These are phyloP conservation scores for Neurospora tetrasperma DNA, from an alignment of 495 filamentous ascomycete genomes.

Conservation along the genomic window DNA sequence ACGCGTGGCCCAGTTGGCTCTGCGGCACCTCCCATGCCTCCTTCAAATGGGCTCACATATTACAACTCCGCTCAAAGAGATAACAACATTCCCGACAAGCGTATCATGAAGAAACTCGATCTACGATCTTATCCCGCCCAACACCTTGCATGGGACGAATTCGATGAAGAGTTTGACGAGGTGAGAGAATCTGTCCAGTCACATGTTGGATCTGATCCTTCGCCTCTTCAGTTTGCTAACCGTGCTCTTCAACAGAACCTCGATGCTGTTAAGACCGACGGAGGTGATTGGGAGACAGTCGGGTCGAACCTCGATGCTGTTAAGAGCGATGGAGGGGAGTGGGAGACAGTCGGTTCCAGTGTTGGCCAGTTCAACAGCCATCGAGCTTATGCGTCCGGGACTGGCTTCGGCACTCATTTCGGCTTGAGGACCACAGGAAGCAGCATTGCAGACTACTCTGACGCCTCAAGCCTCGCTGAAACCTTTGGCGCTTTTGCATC, in stretches of 20 bases:
- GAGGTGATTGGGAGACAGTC: conserved; percentile 23
- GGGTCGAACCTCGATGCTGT: conserved; percentile 8
- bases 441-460: conserved; percentile 29
- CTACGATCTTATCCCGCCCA: conserved; percentile 6
- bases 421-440: conserved; percentile 22
- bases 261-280: conserved; percentile 13
- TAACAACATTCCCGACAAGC: conserved; percentile 2
- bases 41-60: not conserved
- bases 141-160: not conserved
- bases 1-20: not conserved
- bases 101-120: conserved; percentile 4
- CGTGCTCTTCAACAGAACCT: conserved; percentile 5
- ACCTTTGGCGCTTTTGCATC: conserved; percentile 10
- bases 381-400: conserved; percentile 9
- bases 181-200: not conserved
- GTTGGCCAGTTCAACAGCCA: conserved; percentile 21
- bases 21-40: not conserved
- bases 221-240: not conserved
- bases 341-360: conserved; percentile 20
- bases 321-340: conserved; percentile 16
- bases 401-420: conserved; percentile 2
- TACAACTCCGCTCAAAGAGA: conserved; percentile 1
- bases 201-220: not conserved
- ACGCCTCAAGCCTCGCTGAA: conserved; percentile 10
- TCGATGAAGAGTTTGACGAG: conserved; percentile 16